Evolutionary conservation across 2,329 filamentous ascomycete genomes (phyloP).

Genomic region (Sporothrix inflata): DNA sequence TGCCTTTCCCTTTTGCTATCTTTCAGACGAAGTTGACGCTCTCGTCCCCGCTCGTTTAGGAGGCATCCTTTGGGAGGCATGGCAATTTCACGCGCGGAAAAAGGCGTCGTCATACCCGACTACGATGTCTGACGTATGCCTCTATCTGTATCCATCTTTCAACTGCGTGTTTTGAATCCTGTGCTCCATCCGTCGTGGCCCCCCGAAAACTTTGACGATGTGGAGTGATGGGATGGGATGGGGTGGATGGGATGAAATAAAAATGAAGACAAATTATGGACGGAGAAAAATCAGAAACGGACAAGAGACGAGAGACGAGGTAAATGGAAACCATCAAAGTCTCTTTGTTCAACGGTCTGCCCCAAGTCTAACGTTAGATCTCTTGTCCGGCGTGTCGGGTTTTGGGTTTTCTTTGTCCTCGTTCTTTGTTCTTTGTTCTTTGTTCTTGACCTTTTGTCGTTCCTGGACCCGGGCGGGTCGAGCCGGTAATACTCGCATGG

Average conservation of each 20-base stretch:
- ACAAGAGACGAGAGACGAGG: neutral
- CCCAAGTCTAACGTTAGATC: neutral
- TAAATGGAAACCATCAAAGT: neutral
- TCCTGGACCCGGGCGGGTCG: constrained; percentile 8
- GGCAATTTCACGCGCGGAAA: neutral
- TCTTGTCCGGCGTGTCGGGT: neutral
- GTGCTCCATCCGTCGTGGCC: neutral
- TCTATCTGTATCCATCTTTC: neutral
- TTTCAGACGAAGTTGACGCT: neutral
- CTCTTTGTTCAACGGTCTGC: neutral
- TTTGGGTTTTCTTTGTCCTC: constrained; percentile 6
- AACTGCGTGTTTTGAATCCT: neutral
- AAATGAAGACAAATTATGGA: neutral
- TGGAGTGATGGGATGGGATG: neutral
- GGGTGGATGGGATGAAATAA: neutral
- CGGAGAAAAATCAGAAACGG: neutral
- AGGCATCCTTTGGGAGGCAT: neutral
- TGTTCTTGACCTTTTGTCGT: neutral
- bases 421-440: neutral
- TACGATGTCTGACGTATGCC: constrained; percentile 6
- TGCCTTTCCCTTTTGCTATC: neutral
- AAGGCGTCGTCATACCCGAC: constrained; percentile 1
- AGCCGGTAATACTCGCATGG: neutral
- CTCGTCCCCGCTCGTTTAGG: neutral
- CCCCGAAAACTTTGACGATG: neutral